Evolutionary conservation across 164 flowering plant genomes (phyloP).

Genomic region (Sedum album): DNA sequence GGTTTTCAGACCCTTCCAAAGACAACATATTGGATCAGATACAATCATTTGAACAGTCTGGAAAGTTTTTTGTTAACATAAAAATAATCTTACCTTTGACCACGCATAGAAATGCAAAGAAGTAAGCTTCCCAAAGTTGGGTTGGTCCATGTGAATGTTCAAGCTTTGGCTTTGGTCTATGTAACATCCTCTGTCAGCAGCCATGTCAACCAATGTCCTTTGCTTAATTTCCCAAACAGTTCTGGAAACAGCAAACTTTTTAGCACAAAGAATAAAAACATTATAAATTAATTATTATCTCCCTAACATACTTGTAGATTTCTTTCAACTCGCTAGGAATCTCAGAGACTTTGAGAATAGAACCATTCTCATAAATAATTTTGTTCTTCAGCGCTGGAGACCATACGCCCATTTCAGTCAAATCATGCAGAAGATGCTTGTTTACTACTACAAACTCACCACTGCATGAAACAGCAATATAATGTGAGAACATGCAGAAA

Average conservation of each 20-base stretch:
- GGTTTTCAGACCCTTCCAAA: constrained; percentile 57
- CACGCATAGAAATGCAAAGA: constrained; percentile 91
- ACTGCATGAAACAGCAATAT: constrained; percentile 27
- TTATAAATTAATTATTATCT: not conserved
- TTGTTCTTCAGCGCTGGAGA: constrained; percentile 78
- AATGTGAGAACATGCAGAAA: not conserved
- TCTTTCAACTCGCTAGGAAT: constrained; percentile 63
- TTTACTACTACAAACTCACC: constrained; percentile 98
- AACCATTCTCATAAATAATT: constrained; percentile 77
- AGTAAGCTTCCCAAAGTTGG: constrained; percentile 86
- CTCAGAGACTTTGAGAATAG: constrained; percentile 65
- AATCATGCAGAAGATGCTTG: constrained; percentile 94
- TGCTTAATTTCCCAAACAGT: constrained; percentile 99
- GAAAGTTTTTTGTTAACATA: constrained; percentile 26
- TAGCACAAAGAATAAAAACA: constrained; percentile 7
- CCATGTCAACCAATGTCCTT: constrained; percentile 89
- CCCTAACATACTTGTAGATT: constrained; percentile 58
- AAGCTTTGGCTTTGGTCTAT: constrained; percentile 97
- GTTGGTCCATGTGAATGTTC: constrained; percentile 97
- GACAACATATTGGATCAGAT: not conserved
- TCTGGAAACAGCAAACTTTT: constrained; percentile 24
- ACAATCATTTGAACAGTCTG: constrained; percentile 15
- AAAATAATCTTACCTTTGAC: constrained; percentile 28
- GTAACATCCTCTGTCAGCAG: constrained; percentile 89
- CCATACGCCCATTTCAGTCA: constrained; percentile 98